Evolutionary conservation across 306 rosid genomes (phyloP), one percentile per base, ranked within the genome.

Genomic region (Quercus mongolica): DNA sequence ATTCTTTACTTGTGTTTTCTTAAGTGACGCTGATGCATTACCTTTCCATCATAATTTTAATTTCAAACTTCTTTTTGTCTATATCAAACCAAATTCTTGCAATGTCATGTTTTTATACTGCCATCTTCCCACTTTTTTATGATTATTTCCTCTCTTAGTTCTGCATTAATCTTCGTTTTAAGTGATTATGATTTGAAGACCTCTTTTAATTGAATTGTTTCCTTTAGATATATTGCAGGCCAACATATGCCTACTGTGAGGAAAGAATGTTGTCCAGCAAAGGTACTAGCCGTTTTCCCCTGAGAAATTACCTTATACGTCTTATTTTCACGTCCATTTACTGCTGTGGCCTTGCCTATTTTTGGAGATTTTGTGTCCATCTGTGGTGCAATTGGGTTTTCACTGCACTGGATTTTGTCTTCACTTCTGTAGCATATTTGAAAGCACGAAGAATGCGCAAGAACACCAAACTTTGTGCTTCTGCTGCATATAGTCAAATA

Each of bases 221-320:
- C 75, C 74, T 75, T 59, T 80, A 90, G 94, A 92, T 92, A 73
- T 92, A 92, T 41, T 90, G 92, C 89, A 90, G 97, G 87, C 94
- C 94, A 82, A 92, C 93, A 64, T 92, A 90, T 80, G 88, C 91
- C 41, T 89, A 76, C 73, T 86, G 89, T 35, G 93, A 92, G 72
- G 92, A 88, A 75, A 84, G 65, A 46, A 77, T 77, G 31, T 8
- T n/a, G 67, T 74, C 86, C 52, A 81, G 23, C 67, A 84, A 85
- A 86, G 56, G 74, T 14, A 73, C 28, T 0, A 54, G 73, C 74
- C 54, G 58, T 17, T 83, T 82, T 11, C 76, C 65, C 2, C 38
- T 80, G 19, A 64, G 64, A 80, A 85, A 61, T 73, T 77, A 71
- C 56, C 61, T 90, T 1, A 56, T 71, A 76, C 75, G 91, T 20